Base-by-base conservation (phyloP, 352 stramenopile genomes). In the Phytopythium montanum region DNA sequence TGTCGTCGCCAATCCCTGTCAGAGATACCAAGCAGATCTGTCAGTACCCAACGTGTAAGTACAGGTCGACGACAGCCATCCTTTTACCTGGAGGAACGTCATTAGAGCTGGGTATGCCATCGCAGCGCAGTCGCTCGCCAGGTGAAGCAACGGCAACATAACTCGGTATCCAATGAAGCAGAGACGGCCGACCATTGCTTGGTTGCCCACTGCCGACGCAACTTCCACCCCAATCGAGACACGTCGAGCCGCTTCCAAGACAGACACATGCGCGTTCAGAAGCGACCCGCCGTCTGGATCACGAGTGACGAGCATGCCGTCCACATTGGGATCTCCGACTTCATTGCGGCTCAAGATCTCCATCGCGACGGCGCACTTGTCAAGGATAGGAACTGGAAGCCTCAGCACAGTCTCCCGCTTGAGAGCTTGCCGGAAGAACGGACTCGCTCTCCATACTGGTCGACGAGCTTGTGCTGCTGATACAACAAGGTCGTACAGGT, bases 81-180 rank as follows among this genome's bases (percentile, higher is more conserved):
- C 26, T 26, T 14, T 3, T 26, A 39, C 77, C 69, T 89, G 68
- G 26, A 87, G 82, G 21, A 79, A 71, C 13, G 70, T 88, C 54
- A 79, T 69, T 13, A 94, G 62, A 9, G 76, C 62, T 19, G 74
- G 62, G 31, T 88, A 90, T 0, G 69, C 70, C 31, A 87, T 23
- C 2, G 65, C 73, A 31, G 69, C 63, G 29, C 68, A 71, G 14
- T 68, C 61, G 21, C 72, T 70, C 5, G 78, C 65, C 29, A 90
- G 61, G 44, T 90, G 80, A 1, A 92, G 61, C n/a, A 92, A 51
- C 19, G 85, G 85, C 2, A 94, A 65, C 59, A 92, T 39, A 1
- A 88, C 36, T 4, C 74, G 70, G 39, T 92, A 94, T 7, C 81
- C 73, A 67, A 86, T 91, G 58, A 91, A 91, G 54, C 70, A 70